These are phyloP conservation scores for Diaporthe citriasiana DNA, from an alignment of 2,329 filamentous ascomycete genomes.

Conservation along the genomic window DNA sequence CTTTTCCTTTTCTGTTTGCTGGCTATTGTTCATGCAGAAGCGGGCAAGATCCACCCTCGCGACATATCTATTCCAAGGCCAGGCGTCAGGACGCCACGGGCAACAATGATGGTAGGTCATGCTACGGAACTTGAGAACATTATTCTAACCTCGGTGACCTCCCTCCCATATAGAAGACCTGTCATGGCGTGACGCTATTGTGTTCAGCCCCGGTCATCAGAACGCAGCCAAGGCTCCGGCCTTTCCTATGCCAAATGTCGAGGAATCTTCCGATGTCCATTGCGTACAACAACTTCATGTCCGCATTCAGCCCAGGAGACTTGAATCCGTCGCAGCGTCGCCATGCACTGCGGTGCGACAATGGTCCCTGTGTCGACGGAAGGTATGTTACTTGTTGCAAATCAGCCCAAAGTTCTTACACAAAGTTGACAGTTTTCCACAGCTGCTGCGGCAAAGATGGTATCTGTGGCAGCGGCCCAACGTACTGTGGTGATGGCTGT, in stretches of 20 bases:
- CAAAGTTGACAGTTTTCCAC: not conserved
- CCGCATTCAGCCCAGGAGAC: not conserved
- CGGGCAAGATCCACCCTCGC: not conserved
- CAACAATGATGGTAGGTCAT: not conserved
- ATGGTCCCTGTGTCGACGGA: not conserved
- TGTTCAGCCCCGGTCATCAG: not conserved
- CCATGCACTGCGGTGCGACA: not conserved
- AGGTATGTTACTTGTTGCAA: not conserved
- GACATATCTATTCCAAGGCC: not conserved
- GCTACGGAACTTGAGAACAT: not conserved
- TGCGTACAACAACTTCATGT: not conserved
- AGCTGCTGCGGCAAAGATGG: not conserved
- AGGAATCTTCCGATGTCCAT: not conserved
- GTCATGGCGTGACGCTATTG: not conserved
- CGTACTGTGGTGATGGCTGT: not conserved
- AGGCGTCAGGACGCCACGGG: not conserved
- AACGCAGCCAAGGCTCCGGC: constrained; percentile 1
- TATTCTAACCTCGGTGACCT: not conserved
- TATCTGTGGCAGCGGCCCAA: not conserved
- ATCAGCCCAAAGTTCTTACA: not conserved
- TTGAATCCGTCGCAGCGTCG: not conserved
- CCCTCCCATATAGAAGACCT: not conserved
- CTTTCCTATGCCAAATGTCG: not conserved
- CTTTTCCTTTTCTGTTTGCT: not conserved
- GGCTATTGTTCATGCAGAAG: not conserved